Conservation (phyloP, 331 rosid species). For the Rhamnella rubrinervis region DNA sequence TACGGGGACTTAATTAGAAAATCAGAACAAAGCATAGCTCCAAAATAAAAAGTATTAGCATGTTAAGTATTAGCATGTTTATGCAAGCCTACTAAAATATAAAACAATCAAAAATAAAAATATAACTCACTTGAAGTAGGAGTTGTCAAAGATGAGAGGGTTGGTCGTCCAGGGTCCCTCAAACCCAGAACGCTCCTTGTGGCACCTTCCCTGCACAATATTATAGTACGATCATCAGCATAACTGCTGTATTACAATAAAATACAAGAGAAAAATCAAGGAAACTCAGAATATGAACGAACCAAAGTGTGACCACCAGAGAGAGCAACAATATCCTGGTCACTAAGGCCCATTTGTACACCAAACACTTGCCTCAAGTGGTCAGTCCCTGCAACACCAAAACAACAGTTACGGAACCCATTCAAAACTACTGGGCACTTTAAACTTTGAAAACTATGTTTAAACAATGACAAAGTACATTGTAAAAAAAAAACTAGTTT, state of each 20-base stretch:
- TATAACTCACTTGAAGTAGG: conserved; percentile 68
- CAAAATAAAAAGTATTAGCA: too few relatives aligned
- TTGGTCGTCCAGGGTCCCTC: conserved; percentile 96
- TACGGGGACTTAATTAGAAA: too few relatives aligned
- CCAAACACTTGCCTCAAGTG: conserved; percentile 86
- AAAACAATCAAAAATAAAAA: not conserved
- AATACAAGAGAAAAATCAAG: not conserved
- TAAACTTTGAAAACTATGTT: not conserved
- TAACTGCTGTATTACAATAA: not conserved
- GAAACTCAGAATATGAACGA: conserved; percentile 1
- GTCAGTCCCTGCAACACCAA: conserved; percentile 61
- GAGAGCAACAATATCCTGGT: conserved; percentile 87
- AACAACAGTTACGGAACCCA: not conserved
- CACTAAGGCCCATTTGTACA: conserved; percentile 79
- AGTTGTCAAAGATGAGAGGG: conserved; percentile 86
- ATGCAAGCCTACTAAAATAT: not conserved
- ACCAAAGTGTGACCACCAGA: conserved; percentile 98
- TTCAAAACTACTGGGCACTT: not conserved
- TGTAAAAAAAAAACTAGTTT: too few relatives aligned
- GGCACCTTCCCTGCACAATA: conserved; percentile 69
- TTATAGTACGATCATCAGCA: too few relatives aligned
- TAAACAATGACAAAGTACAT: too few relatives aligned
- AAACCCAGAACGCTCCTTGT: conserved; percentile 99
- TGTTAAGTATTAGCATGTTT: too few relatives aligned
- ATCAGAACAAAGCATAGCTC: not conserved